These are phyloP conservation scores for Auricularia sp. DNA, from an alignment of 768 basidiomycete genomes.

Conservation along the genomic window DNA sequence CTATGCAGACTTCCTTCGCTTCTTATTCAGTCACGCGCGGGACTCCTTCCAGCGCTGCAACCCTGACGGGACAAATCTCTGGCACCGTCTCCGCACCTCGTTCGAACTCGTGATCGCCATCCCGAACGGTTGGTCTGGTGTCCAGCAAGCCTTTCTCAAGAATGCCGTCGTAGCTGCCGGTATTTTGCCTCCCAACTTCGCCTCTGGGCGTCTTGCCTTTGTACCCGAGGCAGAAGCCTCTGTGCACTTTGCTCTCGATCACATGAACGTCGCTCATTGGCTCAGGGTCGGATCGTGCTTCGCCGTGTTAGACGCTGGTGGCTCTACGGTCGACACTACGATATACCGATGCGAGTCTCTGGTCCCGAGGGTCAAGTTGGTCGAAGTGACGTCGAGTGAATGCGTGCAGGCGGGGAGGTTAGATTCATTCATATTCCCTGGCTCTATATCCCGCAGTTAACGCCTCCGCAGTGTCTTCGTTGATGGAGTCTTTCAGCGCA, in stretches of 20 bases:
- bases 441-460: not conserved
- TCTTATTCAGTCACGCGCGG: not conserved
- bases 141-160: conserved; percentile 2
- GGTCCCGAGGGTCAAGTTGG: not conserved
- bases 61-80: not conserved
- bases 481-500: not conserved
- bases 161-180: not conserved
- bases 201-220: not conserved
- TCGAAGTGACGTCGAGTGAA: not conserved
- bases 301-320: conserved; percentile 4
- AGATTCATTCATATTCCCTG: not conserved
- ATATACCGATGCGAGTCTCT: not conserved
- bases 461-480: not conserved
- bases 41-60: not conserved
- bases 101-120: not conserved
- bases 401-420: conserved; percentile 4
- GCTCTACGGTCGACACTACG: conserved; percentile 4
- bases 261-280: not conserved
- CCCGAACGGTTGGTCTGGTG: conserved; percentile 5
- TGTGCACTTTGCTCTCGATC: conserved; percentile 3
- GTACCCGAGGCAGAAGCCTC: conserved; percentile 7
- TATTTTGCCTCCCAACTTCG: not conserved
- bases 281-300: not conserved
- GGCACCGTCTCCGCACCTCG: not conserved
- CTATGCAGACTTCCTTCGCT: not conserved